Evolutionary conservation across 768 basidiomycete genomes (phyloP), one percentile per base, ranked within the genome.

Genomic region (Galerina marginata): DNA sequence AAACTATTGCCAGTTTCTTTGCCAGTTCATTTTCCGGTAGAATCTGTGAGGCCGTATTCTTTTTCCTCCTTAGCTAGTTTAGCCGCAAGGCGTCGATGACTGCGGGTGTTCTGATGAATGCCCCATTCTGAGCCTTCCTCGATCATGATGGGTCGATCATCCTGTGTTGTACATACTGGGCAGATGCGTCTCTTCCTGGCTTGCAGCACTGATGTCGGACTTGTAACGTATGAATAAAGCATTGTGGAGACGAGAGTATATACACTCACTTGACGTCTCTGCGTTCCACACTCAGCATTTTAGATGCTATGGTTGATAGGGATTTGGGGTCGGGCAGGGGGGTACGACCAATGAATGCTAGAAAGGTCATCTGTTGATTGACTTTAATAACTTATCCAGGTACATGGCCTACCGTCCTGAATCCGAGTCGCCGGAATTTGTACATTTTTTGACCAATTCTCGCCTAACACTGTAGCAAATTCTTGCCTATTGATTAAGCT

Each of bases 81-180:
- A 1, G 71, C 72, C 12, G 75, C 75, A 42, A 83, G 71, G n/a
- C 80, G 76, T 64, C 78, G 79, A 69, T 93, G 91, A 9, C 71
- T 48, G 15, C 84, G 83, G 6, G 85, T 86, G n/a, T 73, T 74
- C 37, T 77, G 71, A 69, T 94, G 92, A 1, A 71, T 73, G 2
- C 80, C 76, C 86, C 90, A 89, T 62, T 81, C 76, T 29, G 64
- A 54, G 11, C 78, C 80, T 67, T 81, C 79, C 61, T 84, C 81
- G 12, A 91, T 83, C 74, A 94, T 83, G 79, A 91, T 83, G 12
- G 92, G 92, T 25, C 80, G 77, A 20, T 79, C 72, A 2, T 78
- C 66, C 56, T 91, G 76, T 3, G 69, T 56, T 9, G 92, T 92
- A 66, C 92, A 95, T 9, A 81, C 70, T 2, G 79, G 67, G 70